Percentiles rank a stretch among this genome's conserved stretches.
These are phyloP conservation scores for Penicillium digitatum DNA, from an alignment of 2,329 filamentous ascomycete species.

Conservation along the genomic window DNA sequence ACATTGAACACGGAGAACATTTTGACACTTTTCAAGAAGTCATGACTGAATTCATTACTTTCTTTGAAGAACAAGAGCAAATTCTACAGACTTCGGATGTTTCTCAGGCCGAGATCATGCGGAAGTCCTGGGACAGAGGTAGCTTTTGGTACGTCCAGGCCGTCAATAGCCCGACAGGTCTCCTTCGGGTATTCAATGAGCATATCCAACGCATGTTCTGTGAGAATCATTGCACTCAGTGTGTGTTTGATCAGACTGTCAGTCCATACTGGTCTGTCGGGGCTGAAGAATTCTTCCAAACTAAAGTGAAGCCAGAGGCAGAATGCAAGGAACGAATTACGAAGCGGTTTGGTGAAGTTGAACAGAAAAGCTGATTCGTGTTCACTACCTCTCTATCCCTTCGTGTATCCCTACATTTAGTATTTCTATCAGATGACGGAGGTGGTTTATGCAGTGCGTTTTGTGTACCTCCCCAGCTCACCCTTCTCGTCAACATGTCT, in stretches of 20 bases:
- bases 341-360: background rate
- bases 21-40: background rate
- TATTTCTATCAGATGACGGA: too few relatives aligned
- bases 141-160: background rate
- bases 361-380: background rate
- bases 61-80: background rate
- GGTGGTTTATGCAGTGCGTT: too few relatives aligned
- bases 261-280: background rate
- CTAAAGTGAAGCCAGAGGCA: background rate
- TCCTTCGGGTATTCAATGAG: background rate
- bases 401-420: too few relatives aligned
- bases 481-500: too few relatives aligned
- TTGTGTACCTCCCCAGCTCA: too few relatives aligned
- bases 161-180: background rate
- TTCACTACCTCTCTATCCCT: too few relatives aligned
- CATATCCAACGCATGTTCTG: background rate
- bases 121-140: background rate
- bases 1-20: background rate
- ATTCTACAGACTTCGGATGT: rapidly evolving
- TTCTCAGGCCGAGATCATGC: background rate
- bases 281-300: background rate
- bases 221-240: background rate
- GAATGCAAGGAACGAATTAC: background rate
- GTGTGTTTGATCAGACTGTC: background rate
- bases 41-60: background rate